Evolutionary conservation across 148 eudicot species (phyloP).

Genomic region (Rhododendron vialii): DNA sequence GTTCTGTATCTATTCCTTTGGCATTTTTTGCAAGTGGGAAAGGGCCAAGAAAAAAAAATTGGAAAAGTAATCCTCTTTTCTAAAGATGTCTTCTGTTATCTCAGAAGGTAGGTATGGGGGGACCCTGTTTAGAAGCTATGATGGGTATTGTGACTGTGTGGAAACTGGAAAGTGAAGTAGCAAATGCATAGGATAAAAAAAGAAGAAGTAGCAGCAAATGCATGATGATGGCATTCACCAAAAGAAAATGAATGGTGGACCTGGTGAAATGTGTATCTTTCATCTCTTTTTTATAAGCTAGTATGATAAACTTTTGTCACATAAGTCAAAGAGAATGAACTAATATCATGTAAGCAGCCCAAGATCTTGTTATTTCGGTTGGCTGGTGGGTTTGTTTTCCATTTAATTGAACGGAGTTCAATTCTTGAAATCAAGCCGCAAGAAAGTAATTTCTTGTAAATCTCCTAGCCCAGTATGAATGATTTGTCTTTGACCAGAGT

Average conservation of each 20-base stretch:
- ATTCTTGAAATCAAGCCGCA: too few species aligned
- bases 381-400: background rate
- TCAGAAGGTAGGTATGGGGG: constrained; percentile 12
- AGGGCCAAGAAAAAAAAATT: background rate
- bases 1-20: constrained; percentile 14
- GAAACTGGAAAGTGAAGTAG: background rate
- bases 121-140: background rate
- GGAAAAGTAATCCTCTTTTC: background rate
- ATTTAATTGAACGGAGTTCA: background rate
- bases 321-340: constrained; percentile 13
- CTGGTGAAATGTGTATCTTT: too few species aligned
- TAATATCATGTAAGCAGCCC: background rate
- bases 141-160: background rate
- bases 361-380: background rate
- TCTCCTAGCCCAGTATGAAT: too few species aligned
- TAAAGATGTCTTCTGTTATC: constrained; percentile 4
- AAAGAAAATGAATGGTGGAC: background rate
- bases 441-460: background rate
- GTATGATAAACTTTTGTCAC: background rate
- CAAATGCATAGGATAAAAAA: background rate
- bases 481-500: too few species aligned
- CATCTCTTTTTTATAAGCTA: background rate
- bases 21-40: constrained; percentile 10
- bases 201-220: background rate
- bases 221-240: background rate